Percentiles rank a stretch among this genome's conserved stretches.
Conservation (phyloP, 2,329 filamentous ascomycete species). For the Chaetothyriales sp. region DNA sequence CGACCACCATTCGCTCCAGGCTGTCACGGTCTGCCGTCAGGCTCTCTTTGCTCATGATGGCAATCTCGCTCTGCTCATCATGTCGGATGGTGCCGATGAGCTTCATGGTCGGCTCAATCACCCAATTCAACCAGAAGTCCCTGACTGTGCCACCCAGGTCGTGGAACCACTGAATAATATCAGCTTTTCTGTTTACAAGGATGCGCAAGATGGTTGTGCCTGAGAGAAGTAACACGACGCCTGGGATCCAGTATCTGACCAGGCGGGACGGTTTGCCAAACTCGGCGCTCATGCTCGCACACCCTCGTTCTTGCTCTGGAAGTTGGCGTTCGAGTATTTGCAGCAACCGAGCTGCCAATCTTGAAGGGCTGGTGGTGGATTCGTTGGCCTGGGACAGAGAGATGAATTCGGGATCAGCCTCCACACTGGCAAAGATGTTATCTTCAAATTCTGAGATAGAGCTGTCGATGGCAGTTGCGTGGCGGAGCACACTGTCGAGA, state of each 20-base stretch:
- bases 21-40: constrained; percentile 80
- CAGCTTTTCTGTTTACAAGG: constrained; percentile 55
- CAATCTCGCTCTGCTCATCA: constrained; percentile 82
- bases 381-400: constrained; percentile 22
- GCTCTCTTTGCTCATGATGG: constrained; percentile 88
- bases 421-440: constrained; percentile 41
- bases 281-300: constrained; percentile 39
- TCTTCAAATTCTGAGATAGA: constrained; percentile 40
- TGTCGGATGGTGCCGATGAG: constrained; percentile 86
- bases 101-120: constrained; percentile 68
- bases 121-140: constrained; percentile 96
- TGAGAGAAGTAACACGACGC: constrained; percentile 55
- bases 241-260: constrained; percentile 79
- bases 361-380: constrained; percentile 13
- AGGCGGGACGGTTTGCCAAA: constrained; percentile 63
- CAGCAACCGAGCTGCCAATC: constrained; percentile 24
- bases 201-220: constrained; percentile 76
- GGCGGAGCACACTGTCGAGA: constrained; percentile 67
- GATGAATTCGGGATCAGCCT: constrained; percentile 44
- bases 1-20: constrained; percentile 92
- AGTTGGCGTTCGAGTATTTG: constrained; percentile 54
- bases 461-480: constrained; percentile 48
- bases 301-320: constrained; percentile 47
- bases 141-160: constrained; percentile 64
- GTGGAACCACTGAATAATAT: constrained; percentile 64